Evolutionary conservation across 2,329 filamentous ascomycete species (phyloP).

Genomic region (Alternaria sp.): DNA sequence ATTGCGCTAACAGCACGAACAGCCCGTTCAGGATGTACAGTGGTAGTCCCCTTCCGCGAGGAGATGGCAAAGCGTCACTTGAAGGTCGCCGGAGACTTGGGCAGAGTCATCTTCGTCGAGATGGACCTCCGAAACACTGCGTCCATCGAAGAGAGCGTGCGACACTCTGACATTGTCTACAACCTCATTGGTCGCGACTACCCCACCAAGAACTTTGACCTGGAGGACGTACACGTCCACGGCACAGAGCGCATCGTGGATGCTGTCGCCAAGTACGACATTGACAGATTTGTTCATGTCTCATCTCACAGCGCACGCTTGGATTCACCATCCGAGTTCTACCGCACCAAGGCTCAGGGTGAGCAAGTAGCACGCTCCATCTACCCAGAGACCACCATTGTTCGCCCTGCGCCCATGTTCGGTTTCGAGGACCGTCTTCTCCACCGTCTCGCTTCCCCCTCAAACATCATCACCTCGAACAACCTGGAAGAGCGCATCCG

Average conservation of each 20-base stretch:
- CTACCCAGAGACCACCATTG: constrained; percentile 96
- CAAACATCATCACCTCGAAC: constrained; percentile 89
- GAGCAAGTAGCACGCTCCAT: constrained; percentile 87
- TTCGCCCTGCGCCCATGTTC: constrained; percentile 91
- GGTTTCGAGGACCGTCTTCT: constrained; percentile 95
- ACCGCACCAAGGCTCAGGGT: constrained; percentile 85
- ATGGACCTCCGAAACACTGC: constrained; percentile 93
- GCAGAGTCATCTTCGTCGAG: constrained; percentile 89
- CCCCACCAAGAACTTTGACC: constrained; percentile 96
- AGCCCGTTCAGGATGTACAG: constrained; percentile 94
- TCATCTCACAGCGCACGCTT: constrained; percentile 91
- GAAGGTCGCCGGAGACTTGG: constrained; percentile 94
- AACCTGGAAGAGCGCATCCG: constrained; percentile 90
- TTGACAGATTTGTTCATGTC: constrained; percentile 95
- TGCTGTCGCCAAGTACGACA: constrained; percentile 95
- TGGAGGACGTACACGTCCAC: constrained; percentile 93
- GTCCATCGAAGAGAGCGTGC: constrained; percentile 95
- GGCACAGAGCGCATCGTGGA: constrained; percentile 91
- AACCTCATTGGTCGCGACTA: constrained; percentile 95
- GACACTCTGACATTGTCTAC: constrained; percentile 97
- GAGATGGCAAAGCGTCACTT: constrained; percentile 98
- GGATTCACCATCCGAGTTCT: constrained; percentile 87
- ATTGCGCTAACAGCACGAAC: constrained; percentile 35
- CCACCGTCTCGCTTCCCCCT: constrained; percentile 80
- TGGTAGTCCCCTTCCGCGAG: constrained; percentile 92